A percentile compares a stretch with the other conserved stretches of the same genome.
Evolutionary conservation across 441 rosid species (phyloP).

Genomic region (Lepidium campestre): DNA sequence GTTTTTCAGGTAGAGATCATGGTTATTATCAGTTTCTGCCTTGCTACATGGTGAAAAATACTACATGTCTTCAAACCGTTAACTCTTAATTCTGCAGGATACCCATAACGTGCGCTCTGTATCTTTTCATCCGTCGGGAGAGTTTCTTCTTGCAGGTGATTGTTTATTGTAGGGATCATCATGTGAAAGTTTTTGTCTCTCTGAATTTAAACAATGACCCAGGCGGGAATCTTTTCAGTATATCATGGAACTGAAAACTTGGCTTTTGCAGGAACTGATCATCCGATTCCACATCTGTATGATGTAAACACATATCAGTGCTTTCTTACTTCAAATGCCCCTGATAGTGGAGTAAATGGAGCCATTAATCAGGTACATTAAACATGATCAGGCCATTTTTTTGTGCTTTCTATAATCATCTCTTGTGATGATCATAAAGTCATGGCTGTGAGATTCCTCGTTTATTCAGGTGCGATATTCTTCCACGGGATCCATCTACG

Average conservation of each 20-base stretch:
- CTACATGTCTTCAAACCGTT: neutral
- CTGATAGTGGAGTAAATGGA: conserved; percentile 55
- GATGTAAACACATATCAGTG: conserved; percentile 82
- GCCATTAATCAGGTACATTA: conserved; percentile 76
- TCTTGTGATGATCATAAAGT: neutral
- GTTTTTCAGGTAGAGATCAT: conserved; percentile 64
- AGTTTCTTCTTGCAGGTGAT: conserved; percentile 73
- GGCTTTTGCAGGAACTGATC: conserved; percentile 66
- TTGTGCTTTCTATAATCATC: neutral
- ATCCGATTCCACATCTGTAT: conserved; percentile 72
- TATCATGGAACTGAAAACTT: neutral
- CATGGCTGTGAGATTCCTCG: conserved; percentile 14
- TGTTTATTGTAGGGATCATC: neutral
- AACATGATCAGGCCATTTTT: neutral
- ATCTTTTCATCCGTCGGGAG: conserved; percentile 79
- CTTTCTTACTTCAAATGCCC: conserved; percentile 55
- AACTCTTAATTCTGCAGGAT: conserved; percentile 47
- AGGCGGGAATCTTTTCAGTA: neutral
- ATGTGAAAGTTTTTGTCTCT: neutral
- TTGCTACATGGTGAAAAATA: neutral
- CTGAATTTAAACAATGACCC: neutral
- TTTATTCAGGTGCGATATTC: conserved; percentile 75
- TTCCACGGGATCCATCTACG: conserved; percentile 68
- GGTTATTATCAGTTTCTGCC: conserved; percentile 8
- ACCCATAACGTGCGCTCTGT: conserved; percentile 81